Evolutionary conservation across 2,329 filamentous ascomycete genomes (phyloP), one percentile per base, ranked within the genome.

Genomic region (Davidsoniella virescens): DNA sequence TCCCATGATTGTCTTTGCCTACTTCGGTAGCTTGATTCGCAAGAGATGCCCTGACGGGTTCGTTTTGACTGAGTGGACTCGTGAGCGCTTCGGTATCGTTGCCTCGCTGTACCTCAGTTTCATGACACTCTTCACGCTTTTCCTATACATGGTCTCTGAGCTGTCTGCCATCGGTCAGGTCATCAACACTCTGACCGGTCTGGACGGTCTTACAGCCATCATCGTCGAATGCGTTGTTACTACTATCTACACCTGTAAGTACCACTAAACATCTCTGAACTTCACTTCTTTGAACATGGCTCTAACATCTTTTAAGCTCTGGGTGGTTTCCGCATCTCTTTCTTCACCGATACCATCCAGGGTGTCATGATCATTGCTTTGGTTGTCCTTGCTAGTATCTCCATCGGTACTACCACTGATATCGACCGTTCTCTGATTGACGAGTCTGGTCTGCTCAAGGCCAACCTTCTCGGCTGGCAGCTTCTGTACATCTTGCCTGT

Each of bases 91-190:
- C 64, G 86, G 85, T 16, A 61, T 72, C 2, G 61, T 79, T 33
- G 71, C 82, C 5, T 81, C 80, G 49, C 65, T 88, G 37, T 90
- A 84, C 61, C 70, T 92, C 55, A 87, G 83, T 62, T 73, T 83
- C 58, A 70, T 88, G 67, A 87, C 84, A 42, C 70, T 90, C 46
- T 78, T 87, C 46, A 90, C 85, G 1, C 72, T 92, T 58, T 92
- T 90, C 62, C 64, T 92, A 47, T 92, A 90, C 70, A 90, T 92
- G 84, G 79, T 90, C 23, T 78, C 84, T 17, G 85, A 92, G 67
- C 71, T 92, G 41, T 88, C 84, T 7, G 83, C 84, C 10, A 70
- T 92, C 25, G 83, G 87, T 47, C 84, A 90, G 63, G 85, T 90
- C 38, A 72, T 90, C 58, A 81, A 67, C 53, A 73, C 81, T 7